Base-by-base conservation (phyloP, 208 protist genomes). In the Zelonia costaricensis region DNA sequence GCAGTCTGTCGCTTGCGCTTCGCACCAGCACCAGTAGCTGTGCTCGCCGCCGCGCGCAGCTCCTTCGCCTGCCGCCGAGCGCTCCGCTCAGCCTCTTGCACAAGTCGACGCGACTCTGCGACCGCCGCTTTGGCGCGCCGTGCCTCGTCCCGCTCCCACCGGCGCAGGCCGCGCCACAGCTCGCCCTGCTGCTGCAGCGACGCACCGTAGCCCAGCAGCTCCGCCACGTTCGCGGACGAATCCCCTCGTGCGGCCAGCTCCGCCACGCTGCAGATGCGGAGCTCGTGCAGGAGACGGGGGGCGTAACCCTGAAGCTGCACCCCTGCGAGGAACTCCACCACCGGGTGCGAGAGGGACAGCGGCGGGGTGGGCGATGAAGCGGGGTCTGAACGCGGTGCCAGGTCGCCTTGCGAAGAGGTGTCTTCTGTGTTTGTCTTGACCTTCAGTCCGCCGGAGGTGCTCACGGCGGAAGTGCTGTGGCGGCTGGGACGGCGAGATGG, bases 221-320 rank as follows among this genome's bases (percentile, higher is more conserved):
- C 20, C 7, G 63, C 74, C 9, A 80, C 86, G 35, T 58, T 72
- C 10, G 71, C 58, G 39, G 80, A 78, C 33, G 57, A 73, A 13
- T 28, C 36, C 6, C 74, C 73, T 15, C 25, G 22, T n/a, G 45
- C 62, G 1, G 60, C 35, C n/a, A 95, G 78, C 7, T 74, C 74
- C 10, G 75, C 62, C 48, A 92, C 70, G 9, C 70, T 75, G 16
- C 49, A 56, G 52, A 92, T 44, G 6, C 63, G 68, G 52, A 57
- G 52, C 12, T 57, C 58, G 4, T 73, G 47, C 36, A 93, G 60
- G 30, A 93, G 45, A 5, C 62, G 55, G 9, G 72, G 56, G 1
- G 75, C 74, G 68, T 82, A 95, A 10, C 90, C 90, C 43, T 95
- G 90, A 23, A 95, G 61, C 55, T 92, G 78, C 25, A 89, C 57